Conservation (phyloP, 306 rosid species). For the Benincasa hispida region DNA sequence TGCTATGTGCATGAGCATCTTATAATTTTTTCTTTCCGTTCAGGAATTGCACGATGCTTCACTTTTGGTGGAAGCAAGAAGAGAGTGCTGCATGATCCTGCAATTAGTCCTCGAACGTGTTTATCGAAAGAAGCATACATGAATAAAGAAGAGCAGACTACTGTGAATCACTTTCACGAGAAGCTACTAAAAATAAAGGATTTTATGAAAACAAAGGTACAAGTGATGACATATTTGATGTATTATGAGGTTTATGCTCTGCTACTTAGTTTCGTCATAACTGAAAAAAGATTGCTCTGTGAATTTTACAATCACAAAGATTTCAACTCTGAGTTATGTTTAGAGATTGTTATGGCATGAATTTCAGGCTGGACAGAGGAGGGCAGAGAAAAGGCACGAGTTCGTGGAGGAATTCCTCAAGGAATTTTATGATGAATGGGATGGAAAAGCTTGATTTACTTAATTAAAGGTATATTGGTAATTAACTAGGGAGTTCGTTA, state of each 20-base stretch:
- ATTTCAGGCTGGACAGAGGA: slow-evolving; percentile 76
- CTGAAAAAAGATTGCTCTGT: neutral
- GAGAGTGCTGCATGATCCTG: slow-evolving; percentile 55
- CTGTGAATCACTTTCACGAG: slow-evolving; percentile 83
- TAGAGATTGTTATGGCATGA: neutral
- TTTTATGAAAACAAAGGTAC: slow-evolving; percentile 88
- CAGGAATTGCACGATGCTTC: slow-evolving; percentile 92
- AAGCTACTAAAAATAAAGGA: slow-evolving; percentile 85
- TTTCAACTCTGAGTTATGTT: neutral
- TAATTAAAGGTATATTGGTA: too few species aligned
- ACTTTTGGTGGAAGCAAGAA: slow-evolving; percentile 86
- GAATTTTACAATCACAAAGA: neutral
- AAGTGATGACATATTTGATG: neutral
- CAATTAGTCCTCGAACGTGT: slow-evolving; percentile 43
- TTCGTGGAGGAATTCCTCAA: slow-evolving; percentile 74
- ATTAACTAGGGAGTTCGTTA: too few species aligned
- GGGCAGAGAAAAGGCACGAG: slow-evolving; percentile 83
- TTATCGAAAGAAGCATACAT: slow-evolving; percentile 57
- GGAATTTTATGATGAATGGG: slow-evolving; percentile 82
- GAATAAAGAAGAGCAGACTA: slow-evolving; percentile 68
- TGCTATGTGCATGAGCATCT: neutral
- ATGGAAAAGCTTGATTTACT: slow-evolving; percentile 38
- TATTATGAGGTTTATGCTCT: neutral
- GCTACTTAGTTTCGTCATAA: neutral
- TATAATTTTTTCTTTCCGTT: slow-evolving; percentile 2